A percentile compares a stretch with the other conserved stretches of the same genome.
Evolutionary conservation across 148 eudicot genomes (phyloP).

Genomic region (Suaeda aralocaspica): DNA sequence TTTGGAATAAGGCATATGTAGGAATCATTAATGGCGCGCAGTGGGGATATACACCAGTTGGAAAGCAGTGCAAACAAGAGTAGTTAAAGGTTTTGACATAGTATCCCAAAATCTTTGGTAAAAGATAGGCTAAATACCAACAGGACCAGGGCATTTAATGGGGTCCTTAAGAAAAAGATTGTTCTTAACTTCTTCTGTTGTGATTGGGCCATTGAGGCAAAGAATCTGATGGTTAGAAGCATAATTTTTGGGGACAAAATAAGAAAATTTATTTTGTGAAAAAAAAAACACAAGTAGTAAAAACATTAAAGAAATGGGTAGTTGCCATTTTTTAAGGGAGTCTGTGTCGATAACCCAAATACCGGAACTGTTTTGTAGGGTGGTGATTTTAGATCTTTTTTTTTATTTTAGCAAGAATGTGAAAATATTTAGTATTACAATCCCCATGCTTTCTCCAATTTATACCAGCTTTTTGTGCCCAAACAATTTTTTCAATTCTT

Average conservation of each 20-base stretch:
- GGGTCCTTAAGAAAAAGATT: neutral
- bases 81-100: no score
- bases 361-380: neutral
- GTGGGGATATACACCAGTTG: fast-evolving
- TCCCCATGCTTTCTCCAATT: no score
- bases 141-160: neutral
- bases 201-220: no score
- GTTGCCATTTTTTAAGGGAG: no score
- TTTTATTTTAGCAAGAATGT: neutral
- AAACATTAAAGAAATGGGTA: no score
- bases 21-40: neutral
- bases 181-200: neutral
- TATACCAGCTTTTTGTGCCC: neutral
- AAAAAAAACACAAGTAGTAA: no score
- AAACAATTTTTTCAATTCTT: neutral
- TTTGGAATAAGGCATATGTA: neutral
- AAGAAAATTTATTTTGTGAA: no score
- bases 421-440: neutral
- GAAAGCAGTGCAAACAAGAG: neutral
- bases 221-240: no score
- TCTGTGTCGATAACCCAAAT: neutral
- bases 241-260: no score
- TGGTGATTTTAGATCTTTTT: neutral
- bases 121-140: neutral
- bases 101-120: neutral